Percentiles rank a stretch among this genome's conserved stretches.
Conservation (phyloP, 2,329 filamentous ascomycete genomes). For the Bimuria novae-zelandiae region DNA sequence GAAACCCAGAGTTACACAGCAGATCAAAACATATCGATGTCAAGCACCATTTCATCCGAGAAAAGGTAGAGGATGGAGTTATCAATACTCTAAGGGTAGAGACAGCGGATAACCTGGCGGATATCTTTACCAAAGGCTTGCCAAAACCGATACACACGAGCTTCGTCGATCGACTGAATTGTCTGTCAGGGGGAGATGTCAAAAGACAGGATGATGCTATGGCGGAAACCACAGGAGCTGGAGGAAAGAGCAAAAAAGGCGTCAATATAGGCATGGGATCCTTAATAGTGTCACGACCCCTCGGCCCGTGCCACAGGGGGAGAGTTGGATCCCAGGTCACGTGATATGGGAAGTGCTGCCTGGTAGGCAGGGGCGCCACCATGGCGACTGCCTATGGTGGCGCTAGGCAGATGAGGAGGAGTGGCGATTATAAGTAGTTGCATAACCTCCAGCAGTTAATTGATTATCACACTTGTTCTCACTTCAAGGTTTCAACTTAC, state of each 20-base stretch:
- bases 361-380: not conserved
- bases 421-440: not conserved
- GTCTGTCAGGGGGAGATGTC: not conserved
- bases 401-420: not conserved
- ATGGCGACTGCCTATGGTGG: not conserved
- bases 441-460: not conserved
- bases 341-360: not conserved
- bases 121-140: conserved; percentile 9
- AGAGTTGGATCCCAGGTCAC: not conserved
- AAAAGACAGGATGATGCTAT: too few relatives aligned
- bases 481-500: not conserved
- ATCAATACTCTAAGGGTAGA: not conserved
- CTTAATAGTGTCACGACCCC: not conserved
- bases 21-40: conserved; percentile 21
- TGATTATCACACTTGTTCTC: not conserved
- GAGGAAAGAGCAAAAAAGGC: not conserved
- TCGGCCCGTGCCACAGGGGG: not conserved
- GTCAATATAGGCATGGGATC: not conserved
- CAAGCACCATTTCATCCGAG: conserved; percentile 17
- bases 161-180: not conserved
- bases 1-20: conserved; percentile 16
- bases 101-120: conserved; percentile 1
- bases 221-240: too few relatives aligned
- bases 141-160: not conserved
- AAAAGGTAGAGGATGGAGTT: not conserved